These are phyloP conservation scores for Hordeum marinum DNA, from an alignment of 176 grass and related monocot genomes.

Conservation along the genomic window DNA sequence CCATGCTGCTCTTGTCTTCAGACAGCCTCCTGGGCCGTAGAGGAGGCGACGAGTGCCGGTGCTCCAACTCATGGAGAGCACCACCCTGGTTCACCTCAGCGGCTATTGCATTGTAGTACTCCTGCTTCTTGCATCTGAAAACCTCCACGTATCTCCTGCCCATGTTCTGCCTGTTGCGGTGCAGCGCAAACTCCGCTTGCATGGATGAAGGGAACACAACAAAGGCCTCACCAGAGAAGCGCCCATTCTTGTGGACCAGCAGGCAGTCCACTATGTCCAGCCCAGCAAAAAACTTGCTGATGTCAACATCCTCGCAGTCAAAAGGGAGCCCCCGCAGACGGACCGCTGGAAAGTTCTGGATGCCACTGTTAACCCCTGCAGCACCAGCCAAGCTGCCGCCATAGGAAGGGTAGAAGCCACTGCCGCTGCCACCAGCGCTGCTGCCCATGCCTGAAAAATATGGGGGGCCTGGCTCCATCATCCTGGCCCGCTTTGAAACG, in stretches of 20 bases:
- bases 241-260: constrained; percentile 74
- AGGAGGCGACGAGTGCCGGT: constrained; percentile 46
- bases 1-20: constrained; percentile 76
- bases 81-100: constrained; percentile 76
- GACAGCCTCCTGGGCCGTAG: constrained; percentile 34
- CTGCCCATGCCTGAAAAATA: constrained; percentile 51
- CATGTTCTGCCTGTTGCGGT: constrained; percentile 83
- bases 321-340: constrained; percentile 83
- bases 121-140: constrained; percentile 91
- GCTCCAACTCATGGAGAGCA: constrained; percentile 37
- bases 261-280: constrained; percentile 82
- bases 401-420: constrained; percentile 45
- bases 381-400: constrained; percentile 34
- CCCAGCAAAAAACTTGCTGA: constrained; percentile 80
- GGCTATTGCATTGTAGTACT: constrained; percentile 79
- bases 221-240: constrained; percentile 78
- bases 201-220: constrained; percentile 65
- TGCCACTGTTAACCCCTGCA: constrained; percentile 36
- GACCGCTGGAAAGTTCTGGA: constrained; percentile 72
- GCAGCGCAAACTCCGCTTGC: constrained; percentile 75
- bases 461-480: constrained; percentile 49
- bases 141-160: constrained; percentile 89
- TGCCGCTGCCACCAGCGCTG: constrained; percentile 22
- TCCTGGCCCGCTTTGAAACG: constrained; percentile 74
- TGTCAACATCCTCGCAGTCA: constrained; percentile 81